Evolutionary conservation across 192 early-diverging fungal species (phyloP), one percentile per base, ranked within the genome.

Genomic region (Umbelopsis sp.): DNA sequence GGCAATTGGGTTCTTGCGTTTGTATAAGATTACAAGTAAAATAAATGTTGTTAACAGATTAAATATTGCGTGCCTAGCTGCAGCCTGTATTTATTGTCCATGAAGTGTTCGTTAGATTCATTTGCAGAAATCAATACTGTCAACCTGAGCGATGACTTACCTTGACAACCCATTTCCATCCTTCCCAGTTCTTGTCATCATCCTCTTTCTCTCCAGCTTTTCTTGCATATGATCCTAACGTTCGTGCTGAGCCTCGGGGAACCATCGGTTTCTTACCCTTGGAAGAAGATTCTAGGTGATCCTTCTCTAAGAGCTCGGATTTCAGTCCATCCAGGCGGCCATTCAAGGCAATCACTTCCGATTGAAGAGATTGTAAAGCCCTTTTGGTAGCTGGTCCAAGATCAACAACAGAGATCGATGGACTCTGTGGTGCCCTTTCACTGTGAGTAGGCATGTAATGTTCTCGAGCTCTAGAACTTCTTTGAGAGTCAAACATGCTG

Each of bases 311-410:
- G 22, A 80, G 22, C 71, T 76, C 78, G 21, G 69, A 55, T 53
- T 71, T 67, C 8, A 80, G 23, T 12, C 72, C 71, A 46, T 80
- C 78, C n/a, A 80, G 67, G 4, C 78, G 71, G 49, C 75, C 74
- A 55, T 76, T 76, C 47, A 80, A 50, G 41, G 74, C 71, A 46
- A 75, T 69, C 9, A 80, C 67, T 52, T 80, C 78, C 9, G 68
- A 47, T 64, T 80, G 78, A 23, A 76, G 49, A 16, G 65, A 66
- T 51, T 80, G 71, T 21, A 80, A 61, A 16, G 78, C 72, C 49
- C 74, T 37, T 67, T 76, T 75, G 22, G 78, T 75, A 10, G 78
- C 71, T 7, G 78, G 70, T 0, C 74, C 74, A 27, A 80, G 52
- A 23, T 52, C 27, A 7, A 73, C 65, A 1, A 73, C 65, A 0